Base-by-base conservation (phyloP, 192 early-diverging fungal genomes). In the Dimargaris cristalligena region DNA sequence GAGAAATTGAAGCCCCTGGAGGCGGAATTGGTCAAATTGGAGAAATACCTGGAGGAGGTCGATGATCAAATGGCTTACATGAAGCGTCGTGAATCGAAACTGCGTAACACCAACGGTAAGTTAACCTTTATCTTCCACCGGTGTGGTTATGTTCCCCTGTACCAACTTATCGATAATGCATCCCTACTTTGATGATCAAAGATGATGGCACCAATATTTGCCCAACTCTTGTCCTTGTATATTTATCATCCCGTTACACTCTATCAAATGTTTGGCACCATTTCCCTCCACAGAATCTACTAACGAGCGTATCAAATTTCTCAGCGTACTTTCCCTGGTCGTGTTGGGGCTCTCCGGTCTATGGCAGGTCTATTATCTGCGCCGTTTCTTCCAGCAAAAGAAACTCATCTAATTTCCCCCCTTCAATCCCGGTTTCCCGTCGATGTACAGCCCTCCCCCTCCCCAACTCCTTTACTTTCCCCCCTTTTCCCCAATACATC, bases 1-100 rank as follows among this genome's bases (percentile, higher is more conserved):
- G 85, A 93, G 67, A 89, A 91, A 66, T 69, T 96, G 23, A 78
- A 78, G 65, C 93, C 93, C 26, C 71, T 91, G 65, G 93, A 96
- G 68, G 58, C 85, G n/a, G 93, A 94, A 71, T 66, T 96, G 26
- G 74, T 82, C 50, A 78, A 85, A 52, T 68, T 92, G 48, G 88
- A 92, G 68, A 76, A 78, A 65, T 65, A 86, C 14, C 69, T 87
- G 58, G 74, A 81, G 59, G 85, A 89, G 45, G 79, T 94, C 59
- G 69, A 84, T 33, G 84, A 81, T n/a, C 82, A 92, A 52, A 85
- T 96, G 83, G 83, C 90, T 60, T 79, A 82, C 60, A 65, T 94
- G 52, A 89, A 91, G 72, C 67, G 63, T 34, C 72, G 88, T 45
- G 93, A 96, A 65, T 76, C 74, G 60, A 73, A 76, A 51, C 81